Percentiles rank a stretch among this genome's conserved stretches.
Conservation (phyloP, 1,284 basidiomycete genomes). For the Puccinia horiana region DNA sequence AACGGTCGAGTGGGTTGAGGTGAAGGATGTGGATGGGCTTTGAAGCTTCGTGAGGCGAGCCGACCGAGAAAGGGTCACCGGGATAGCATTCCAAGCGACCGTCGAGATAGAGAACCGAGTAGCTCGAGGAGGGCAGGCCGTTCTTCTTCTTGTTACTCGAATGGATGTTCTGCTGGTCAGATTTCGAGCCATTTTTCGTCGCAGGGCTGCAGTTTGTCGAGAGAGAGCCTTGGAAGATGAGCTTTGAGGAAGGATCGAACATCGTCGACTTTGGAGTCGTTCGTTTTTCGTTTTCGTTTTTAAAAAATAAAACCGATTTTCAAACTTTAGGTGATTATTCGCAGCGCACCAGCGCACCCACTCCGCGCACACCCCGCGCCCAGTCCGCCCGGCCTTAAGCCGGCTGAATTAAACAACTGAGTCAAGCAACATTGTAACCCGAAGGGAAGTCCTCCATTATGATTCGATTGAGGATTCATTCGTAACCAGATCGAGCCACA, state of each 20-base stretch:
- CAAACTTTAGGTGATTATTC: too few relatives aligned
- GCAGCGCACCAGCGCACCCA: too few relatives aligned
- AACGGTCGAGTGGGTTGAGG: background rate
- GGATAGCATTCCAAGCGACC: slow-evolving; percentile 25
- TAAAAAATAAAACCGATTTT: too few relatives aligned
- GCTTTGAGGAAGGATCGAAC: slow-evolving; percentile 16
- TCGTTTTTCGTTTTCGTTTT: too few relatives aligned
- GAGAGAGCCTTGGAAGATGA: slow-evolving; percentile 3
- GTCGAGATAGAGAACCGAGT: slow-evolving; percentile 28
- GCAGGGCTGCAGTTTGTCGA: background rate
- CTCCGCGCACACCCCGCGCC: too few relatives aligned
- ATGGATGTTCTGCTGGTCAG: background rate
- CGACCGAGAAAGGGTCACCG: slow-evolving; percentile 38
- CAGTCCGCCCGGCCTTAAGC: too few relatives aligned
- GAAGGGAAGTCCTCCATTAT: too few relatives aligned
- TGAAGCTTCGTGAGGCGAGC: slow-evolving; percentile 19
- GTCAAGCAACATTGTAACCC: too few relatives aligned
- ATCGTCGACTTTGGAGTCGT: too few relatives aligned
- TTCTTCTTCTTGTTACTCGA: background rate
- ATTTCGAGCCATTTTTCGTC: background rate
- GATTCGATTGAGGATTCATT: too few relatives aligned
- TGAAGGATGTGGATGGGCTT: slow-evolving; percentile 28
- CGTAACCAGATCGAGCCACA: too few relatives aligned
- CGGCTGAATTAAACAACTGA: too few relatives aligned
- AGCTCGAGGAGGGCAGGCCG: background rate